A percentile compares a stretch with the other conserved stretches of the same genome.
Conservation (phyloP, 805 yeast genomes). For the Candida ficus region DNA sequence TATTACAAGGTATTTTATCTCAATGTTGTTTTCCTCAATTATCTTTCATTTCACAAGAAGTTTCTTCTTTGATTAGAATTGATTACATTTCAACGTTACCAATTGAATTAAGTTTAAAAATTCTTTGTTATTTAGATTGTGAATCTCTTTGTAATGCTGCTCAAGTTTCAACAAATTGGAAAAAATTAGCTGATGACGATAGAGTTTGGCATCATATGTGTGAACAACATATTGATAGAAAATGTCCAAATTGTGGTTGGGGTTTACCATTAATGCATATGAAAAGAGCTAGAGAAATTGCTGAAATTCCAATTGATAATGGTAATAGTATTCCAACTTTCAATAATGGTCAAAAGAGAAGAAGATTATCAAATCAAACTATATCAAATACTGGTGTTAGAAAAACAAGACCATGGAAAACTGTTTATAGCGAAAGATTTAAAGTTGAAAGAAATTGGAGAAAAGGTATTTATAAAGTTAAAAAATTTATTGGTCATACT, state of each 20-base stretch:
- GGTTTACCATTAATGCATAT: slow-evolving; percentile 93
- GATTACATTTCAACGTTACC: slow-evolving; percentile 88
- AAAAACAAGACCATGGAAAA: slow-evolving; percentile 87
- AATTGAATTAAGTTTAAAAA: slow-evolving; percentile 75
- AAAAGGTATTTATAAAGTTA: slow-evolving; percentile 62
- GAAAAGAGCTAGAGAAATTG: slow-evolving; percentile 58
- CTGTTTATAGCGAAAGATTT: slow-evolving; percentile 86
- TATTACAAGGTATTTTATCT: slow-evolving; percentile 75
- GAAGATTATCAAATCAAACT: slow-evolving; percentile 23
- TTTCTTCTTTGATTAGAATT: slow-evolving; percentile 72
- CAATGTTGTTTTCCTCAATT: slow-evolving; percentile 96
- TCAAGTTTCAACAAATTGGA: slow-evolving; percentile 86
- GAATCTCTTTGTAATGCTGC: slow-evolving; percentile 92
- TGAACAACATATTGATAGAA: slow-evolving; percentile 95
- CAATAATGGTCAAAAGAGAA: slow-evolving; percentile 20
- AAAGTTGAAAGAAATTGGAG: slow-evolving; percentile 95
- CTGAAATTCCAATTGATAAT: slow-evolving; percentile 9
- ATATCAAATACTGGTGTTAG: slow-evolving; percentile 19
- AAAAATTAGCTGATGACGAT: slow-evolving; percentile 88
- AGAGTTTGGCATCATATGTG: slow-evolving; percentile 98
- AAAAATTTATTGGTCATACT: slow-evolving; percentile 71
- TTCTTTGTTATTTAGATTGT: slow-evolving; percentile 87
- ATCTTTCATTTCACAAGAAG: slow-evolving; percentile 78
- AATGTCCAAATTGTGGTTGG: slow-evolving; percentile 99
- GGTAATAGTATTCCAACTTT: slow-evolving; percentile 3